phyloP scores from a whole-genome alignment of 495 filamentous ascomycete genomes.

The Bacidia gigantensis region DNA sequence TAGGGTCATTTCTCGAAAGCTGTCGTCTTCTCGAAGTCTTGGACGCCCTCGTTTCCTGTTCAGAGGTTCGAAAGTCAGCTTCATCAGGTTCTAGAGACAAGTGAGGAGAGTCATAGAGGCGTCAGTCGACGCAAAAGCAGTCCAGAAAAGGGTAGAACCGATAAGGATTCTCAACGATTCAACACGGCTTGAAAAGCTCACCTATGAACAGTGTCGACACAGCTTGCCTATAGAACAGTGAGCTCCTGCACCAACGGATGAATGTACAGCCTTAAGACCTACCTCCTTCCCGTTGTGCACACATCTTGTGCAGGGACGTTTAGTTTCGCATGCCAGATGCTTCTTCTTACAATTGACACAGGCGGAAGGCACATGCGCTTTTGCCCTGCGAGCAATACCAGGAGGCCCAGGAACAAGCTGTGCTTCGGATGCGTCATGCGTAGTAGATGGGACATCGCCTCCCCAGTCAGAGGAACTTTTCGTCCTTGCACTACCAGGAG shows the following conservation, averaged over 20 bases:
- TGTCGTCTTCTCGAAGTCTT: constrained; percentile 72
- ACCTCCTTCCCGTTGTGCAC: constrained; percentile 52
- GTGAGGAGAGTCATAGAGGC: no score
- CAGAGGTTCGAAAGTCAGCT: constrained; percentile 42
- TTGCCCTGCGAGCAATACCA: constrained; percentile 54
- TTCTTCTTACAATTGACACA: constrained; percentile 97
- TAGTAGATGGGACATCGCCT: constrained; percentile 13
- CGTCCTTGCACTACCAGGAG: constrained; percentile 4
- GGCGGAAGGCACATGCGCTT: constrained; percentile 91
- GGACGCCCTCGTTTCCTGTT: constrained; percentile 94
- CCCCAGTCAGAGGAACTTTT: constrained; percentile 10
- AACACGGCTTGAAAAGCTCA: no score
- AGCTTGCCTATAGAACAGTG: constrained; percentile 13
- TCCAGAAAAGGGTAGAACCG: no score
- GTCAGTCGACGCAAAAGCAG: no score
- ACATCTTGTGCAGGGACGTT: constrained; percentile 48
- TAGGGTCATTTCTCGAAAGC: constrained; percentile 21
- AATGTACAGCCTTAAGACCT: constrained; percentile 24
- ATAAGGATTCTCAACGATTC: no score
- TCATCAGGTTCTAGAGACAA: no score
- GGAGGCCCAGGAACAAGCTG: constrained; percentile 16
- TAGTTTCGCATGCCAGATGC: constrained; percentile 68
- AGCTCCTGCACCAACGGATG: neutral
- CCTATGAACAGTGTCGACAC: constrained; percentile 5
- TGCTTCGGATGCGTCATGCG: constrained; percentile 17